phyloP scores from a whole-genome alignment of 805 yeast genomes.

The Dipodascus albidus region DNA sequence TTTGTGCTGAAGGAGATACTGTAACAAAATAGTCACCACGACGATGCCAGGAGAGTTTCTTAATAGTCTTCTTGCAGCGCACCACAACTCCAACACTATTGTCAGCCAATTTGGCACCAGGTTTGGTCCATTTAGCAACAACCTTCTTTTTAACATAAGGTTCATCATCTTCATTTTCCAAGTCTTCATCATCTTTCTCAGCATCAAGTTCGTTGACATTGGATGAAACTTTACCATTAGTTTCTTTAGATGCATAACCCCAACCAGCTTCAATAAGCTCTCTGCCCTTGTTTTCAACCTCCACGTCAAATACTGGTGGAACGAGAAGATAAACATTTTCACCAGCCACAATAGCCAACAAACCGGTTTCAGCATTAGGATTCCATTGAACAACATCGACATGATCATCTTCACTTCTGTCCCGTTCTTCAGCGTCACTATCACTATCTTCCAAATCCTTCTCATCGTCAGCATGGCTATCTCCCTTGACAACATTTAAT shows the following conservation, averaged over 20 bases:
- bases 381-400: constrained; percentile 83
- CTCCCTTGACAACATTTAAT: constrained; percentile 22
- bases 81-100: constrained; percentile 67
- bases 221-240: constrained; percentile 22
- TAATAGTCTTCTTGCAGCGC: constrained; percentile 52
- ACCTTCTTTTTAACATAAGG: constrained; percentile 28
- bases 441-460: constrained; percentile 36
- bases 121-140: constrained; percentile 75
- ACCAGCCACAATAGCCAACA: constrained; percentile 77
- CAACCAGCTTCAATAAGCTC: constrained; percentile 79
- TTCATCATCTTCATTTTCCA: constrained; percentile 26
- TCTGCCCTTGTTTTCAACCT: constrained; percentile 70
- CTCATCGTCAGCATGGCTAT: constrained; percentile 22
- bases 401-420: constrained; percentile 50
- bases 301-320: constrained; percentile 73
- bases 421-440: constrained; percentile 12
- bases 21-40: constrained; percentile 95
- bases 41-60: constrained; percentile 88
- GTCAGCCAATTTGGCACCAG: constrained; percentile 45
- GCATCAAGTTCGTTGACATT: constrained; percentile 20
- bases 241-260: constrained; percentile 51
- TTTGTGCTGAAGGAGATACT: constrained; percentile 88
- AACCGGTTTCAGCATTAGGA: constrained; percentile 63
- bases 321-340: constrained; percentile 66
- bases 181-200: constrained; percentile 23